phyloP scores from a whole-genome alignment of 2,329 filamentous ascomycete genomes.

The Microthyrium microscopicum region DNA sequence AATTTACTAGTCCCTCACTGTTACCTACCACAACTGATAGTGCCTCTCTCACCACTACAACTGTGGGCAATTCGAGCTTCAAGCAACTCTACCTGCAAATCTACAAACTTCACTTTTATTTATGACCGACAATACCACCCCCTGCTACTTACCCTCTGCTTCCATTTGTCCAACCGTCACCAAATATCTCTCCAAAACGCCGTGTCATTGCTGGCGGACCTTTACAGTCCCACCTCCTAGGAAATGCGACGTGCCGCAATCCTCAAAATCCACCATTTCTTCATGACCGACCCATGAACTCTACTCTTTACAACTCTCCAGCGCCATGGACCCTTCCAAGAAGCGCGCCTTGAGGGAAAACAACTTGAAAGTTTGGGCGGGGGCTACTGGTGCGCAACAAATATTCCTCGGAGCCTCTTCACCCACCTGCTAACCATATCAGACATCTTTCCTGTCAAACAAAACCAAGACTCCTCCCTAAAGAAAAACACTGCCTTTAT shows the following conservation, averaged over 20 bases:
- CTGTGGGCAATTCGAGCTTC: no score
- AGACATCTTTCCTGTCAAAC: conserved; percentile 66
- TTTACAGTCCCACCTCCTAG: not conserved
- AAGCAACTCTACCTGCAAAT: no score
- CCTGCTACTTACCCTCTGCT: no score
- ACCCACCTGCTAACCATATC: conserved; percentile 5
- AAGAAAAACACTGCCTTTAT: conserved; percentile 99
- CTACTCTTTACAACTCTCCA: conserved; percentile 1
- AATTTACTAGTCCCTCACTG: no score
- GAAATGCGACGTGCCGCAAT: conserved; percentile 3
- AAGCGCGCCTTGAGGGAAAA: conserved; percentile 66
- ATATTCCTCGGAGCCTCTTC: conserved; percentile 9
- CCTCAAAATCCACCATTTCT: conserved; percentile 1
- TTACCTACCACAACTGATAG: no score
- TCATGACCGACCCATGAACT: conserved; percentile 8
- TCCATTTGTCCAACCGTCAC: no score
- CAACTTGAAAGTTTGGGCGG: conserved; percentile 77
- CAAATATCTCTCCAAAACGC: no score
- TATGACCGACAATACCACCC: no score
- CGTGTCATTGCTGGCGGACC: no score
- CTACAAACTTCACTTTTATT: no score
- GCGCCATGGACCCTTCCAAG: conserved; percentile 32
- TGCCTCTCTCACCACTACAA: no score
- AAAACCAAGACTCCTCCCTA: conserved; percentile 78
- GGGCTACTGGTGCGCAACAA: conserved; percentile 53